phyloP scores from a whole-genome alignment of 2,329 filamentous ascomycete genomes.

The Cercospora sp. region DNA sequence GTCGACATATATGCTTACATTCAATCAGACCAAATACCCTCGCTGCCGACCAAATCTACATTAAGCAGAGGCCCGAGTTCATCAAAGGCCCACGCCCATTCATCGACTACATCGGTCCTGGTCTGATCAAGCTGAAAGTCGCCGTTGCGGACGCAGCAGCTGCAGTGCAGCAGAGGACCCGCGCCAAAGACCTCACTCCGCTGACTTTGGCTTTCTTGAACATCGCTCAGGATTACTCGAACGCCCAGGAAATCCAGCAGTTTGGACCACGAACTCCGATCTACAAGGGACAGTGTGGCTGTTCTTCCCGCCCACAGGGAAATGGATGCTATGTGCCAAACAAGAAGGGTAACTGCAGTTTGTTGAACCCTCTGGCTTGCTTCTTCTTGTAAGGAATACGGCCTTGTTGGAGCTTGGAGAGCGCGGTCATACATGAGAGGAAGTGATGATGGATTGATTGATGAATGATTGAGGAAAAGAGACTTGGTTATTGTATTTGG shows the following conservation, averaged over 20 bases:
- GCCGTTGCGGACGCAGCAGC: slow-evolving; percentile 13
- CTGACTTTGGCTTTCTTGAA: slow-evolving; percentile 11
- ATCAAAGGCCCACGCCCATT: background rate
- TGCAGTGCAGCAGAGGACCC: slow-evolving; percentile 3
- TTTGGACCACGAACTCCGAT: slow-evolving; percentile 2
- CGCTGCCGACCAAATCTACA: slow-evolving; percentile 9
- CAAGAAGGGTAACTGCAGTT: background rate
- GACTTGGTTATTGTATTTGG: background rate
- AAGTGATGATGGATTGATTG: background rate
- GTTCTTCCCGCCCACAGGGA: background rate
- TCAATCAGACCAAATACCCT: background rate
- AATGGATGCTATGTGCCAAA: background rate
- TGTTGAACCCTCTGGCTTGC: background rate
- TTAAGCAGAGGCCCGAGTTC: slow-evolving; percentile 6
- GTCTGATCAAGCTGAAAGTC: slow-evolving; percentile 12
- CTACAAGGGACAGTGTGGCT: background rate
- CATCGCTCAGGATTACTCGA: slow-evolving; percentile 13
- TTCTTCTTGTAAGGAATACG: background rate
- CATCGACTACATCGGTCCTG: slow-evolving; percentile 15
- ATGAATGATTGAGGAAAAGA: background rate
- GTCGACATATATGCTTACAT: background rate
- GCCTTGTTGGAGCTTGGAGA: background rate
- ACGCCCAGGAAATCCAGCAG: slow-evolving; percentile 14
- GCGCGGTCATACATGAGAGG: background rate
- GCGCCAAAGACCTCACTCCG: slow-evolving; percentile 1